Conservation (phyloP, 768 basidiomycete species). For the Xerocomellus chrysenteron region DNA sequence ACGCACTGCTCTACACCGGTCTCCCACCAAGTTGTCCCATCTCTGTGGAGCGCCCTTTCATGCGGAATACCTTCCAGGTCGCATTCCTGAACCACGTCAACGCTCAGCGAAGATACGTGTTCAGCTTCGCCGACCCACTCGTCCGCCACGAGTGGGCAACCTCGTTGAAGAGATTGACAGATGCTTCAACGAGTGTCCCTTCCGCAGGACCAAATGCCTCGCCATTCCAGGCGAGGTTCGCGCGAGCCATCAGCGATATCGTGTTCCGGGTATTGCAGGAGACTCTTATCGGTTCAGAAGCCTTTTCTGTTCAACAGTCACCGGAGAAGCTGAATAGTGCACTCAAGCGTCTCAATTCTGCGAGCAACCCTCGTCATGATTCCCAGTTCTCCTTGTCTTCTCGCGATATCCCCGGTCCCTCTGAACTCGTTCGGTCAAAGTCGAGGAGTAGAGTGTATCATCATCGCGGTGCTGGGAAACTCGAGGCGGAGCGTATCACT, state of each 20-base stretch:
- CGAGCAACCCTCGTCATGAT: slow-evolving; percentile 15
- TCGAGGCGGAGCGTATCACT: slow-evolving; percentile 50
- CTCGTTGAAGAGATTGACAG: slow-evolving; percentile 66
- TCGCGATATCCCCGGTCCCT: slow-evolving; percentile 24
- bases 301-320: slow-evolving; percentile 17
- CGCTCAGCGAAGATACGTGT: slow-evolving; percentile 86
- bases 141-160: slow-evolving; percentile 73
- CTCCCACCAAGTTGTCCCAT: slow-evolving; percentile 78
- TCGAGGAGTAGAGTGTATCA: slow-evolving; percentile 71
- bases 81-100: slow-evolving; percentile 73
- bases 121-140: slow-evolving; percentile 82
- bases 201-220: slow-evolving; percentile 32
- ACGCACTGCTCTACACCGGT: slow-evolving; percentile 79
- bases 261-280: slow-evolving; percentile 86
- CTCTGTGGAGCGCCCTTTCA: slow-evolving; percentile 87
- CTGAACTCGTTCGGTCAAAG: slow-evolving; percentile 58
- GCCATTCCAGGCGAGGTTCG: slow-evolving; percentile 45
- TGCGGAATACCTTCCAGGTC: slow-evolving; percentile 95
- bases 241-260: slow-evolving; percentile 68
- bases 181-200: slow-evolving; percentile 37
- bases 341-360: slow-evolving; percentile 32
- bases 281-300: slow-evolving; percentile 56
- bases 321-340: slow-evolving; percentile 34
- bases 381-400: slow-evolving; percentile 27
- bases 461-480: slow-evolving; percentile 58